A percentile compares a stretch with the other conserved stretches of the same genome.
These are phyloP conservation scores for Wallacemonas sp. DNA, from an alignment of 208 protist genomes.

Conservation along the genomic window DNA sequence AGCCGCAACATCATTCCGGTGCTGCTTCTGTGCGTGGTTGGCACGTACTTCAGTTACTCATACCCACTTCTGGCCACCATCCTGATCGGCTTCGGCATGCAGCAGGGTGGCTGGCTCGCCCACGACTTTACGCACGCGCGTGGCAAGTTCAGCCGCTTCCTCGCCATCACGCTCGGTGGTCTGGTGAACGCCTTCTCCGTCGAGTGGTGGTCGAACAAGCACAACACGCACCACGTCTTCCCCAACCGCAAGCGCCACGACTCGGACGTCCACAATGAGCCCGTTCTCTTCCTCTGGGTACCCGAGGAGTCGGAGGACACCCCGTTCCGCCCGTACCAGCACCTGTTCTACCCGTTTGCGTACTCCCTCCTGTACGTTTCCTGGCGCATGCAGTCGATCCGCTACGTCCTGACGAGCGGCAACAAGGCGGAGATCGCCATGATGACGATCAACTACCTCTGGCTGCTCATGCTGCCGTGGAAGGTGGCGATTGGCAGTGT, in stretches of 20 bases:
- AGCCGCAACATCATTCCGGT: slow-evolving; percentile 68
- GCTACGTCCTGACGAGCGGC: slow-evolving; percentile 52
- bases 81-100: slow-evolving; percentile 75
- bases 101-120: slow-evolving; percentile 80
- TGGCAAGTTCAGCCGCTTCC: slow-evolving; percentile 44
- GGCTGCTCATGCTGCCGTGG: slow-evolving; percentile 63
- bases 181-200: slow-evolving; percentile 69
- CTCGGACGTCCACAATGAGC: slow-evolving; percentile 83
- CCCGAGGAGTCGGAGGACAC: slow-evolving; percentile 58
- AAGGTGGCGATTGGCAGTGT: slow-evolving; percentile 69
- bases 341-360: slow-evolving; percentile 66
- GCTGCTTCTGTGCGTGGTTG: slow-evolving; percentile 53
- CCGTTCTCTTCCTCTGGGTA: slow-evolving; percentile 67
- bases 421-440: slow-evolving; percentile 62
- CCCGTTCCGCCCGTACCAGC: slow-evolving; percentile 62
- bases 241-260: slow-evolving; percentile 75
- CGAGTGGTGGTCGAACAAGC: slow-evolving; percentile 80
- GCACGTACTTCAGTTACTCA: slow-evolving; percentile 55
- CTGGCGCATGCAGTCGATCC: slow-evolving; percentile 78
- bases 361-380: slow-evolving; percentile 80
- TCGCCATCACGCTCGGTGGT: slow-evolving; percentile 50
- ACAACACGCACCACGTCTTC: slow-evolving; percentile 85
- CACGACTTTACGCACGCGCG: slow-evolving; percentile 73
- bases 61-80: slow-evolving; percentile 56
- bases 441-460: slow-evolving; percentile 73